Percentiles rank a stretch among this genome's conserved stretches.
Evolutionary conservation across 1,284 basidiomycete species (phyloP).

Genomic region (Microbotryomycetes sp.): DNA sequence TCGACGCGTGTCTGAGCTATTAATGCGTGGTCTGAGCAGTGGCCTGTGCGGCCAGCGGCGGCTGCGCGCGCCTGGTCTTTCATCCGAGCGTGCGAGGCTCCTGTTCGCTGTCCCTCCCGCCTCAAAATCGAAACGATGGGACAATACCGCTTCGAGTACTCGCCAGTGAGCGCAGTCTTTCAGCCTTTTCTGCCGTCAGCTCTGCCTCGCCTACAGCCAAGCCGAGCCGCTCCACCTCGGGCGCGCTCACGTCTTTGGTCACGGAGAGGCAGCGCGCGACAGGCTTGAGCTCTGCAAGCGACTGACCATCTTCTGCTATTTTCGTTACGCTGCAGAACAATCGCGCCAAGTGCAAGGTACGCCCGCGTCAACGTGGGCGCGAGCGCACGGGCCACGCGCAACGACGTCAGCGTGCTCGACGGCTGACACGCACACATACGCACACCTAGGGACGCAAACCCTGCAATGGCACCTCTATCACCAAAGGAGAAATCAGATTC

Average conservation of each 20-base stretch:
- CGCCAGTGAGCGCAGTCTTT: neutral
- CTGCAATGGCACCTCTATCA: constrained; percentile 38
- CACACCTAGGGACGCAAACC: constrained; percentile 32
- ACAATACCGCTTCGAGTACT: neutral
- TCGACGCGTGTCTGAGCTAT: too few species aligned
- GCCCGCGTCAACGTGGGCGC: too few species aligned
- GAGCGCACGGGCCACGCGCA: neutral
- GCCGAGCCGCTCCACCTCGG: too few species aligned
- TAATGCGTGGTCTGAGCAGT: too few species aligned
- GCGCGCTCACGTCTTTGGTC: too few species aligned
- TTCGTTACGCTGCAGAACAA: neutral
- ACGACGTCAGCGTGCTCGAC: neutral
- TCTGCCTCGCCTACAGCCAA: too few species aligned
- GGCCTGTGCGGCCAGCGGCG: neutral
- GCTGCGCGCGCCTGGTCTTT: neutral
- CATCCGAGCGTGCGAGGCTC: neutral
- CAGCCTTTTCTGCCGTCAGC: too few species aligned
- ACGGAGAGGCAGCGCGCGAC: too few species aligned
- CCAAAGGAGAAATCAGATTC: constrained; percentile 37
- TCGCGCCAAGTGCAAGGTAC: neutral
- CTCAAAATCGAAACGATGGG: neutral
- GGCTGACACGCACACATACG: neutral
- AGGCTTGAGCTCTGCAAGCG: too few species aligned
- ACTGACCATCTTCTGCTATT: too few species aligned
- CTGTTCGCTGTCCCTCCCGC: neutral